Evolutionary conservation across 106 monocot species (phyloP).

Genomic region (Dioscorea zingiberensis): DNA sequence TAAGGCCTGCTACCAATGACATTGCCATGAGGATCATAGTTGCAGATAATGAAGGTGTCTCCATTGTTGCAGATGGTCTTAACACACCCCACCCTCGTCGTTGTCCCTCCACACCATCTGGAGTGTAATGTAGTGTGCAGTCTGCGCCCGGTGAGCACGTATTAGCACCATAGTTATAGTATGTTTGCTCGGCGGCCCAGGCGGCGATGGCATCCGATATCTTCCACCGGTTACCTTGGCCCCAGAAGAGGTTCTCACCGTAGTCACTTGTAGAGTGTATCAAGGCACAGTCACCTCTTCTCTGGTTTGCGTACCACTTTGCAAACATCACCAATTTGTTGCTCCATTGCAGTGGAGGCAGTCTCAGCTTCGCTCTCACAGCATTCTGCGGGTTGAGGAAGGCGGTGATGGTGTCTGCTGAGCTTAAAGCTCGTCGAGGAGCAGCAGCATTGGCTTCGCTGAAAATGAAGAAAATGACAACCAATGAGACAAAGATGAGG

Average conservation of each 20-base stretch:
- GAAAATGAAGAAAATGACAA: neutral
- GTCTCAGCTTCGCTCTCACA: neutral
- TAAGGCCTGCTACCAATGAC: conserved; percentile 22
- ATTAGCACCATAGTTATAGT: conserved; percentile 30
- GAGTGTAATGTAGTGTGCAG: conserved; percentile 46
- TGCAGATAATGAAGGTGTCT: conserved; percentile 28
- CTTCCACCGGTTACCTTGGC: conserved; percentile 12
- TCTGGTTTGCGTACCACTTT: conserved; percentile 15
- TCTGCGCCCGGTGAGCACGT: conserved; percentile 6
- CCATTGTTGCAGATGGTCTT: conserved; percentile 17
- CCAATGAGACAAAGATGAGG: neutral
- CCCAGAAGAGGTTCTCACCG: conserved; percentile 51
- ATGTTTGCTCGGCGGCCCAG: conserved; percentile 27
- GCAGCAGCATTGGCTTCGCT: neutral
- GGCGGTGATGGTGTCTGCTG: neutral
- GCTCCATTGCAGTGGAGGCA: conserved; percentile 23
- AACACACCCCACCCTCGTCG: conserved; percentile 32
- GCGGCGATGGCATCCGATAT: conserved; percentile 20
- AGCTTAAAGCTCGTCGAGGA: neutral
- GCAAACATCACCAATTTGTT: conserved; percentile 10
- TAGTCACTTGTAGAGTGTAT: conserved; percentile 20
- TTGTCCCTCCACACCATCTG: conserved; percentile 42
- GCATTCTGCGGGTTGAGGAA: conserved; percentile 27
- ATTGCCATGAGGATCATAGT: conserved; percentile 52
- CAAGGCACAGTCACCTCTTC: conserved; percentile 26